Evolutionary conservation across 139 green algal genomes (phyloP).

Genomic region (Volvox africanus): DNA sequence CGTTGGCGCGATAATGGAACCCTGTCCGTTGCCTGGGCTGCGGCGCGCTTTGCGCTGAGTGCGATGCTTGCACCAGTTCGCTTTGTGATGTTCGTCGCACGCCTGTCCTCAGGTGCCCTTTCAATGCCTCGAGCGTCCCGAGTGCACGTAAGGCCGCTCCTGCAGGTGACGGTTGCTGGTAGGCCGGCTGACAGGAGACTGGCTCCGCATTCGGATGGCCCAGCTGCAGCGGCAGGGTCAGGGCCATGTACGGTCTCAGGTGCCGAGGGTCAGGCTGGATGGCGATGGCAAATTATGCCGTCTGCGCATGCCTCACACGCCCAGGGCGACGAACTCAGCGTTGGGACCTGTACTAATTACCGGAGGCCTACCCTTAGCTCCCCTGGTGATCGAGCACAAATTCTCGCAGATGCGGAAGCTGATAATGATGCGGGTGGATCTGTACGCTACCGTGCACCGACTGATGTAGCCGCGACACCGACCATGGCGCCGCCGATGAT

Average conservation of each 20-base stretch:
- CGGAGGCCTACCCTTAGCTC: no score
- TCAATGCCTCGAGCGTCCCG: background rate
- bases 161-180: background rate
- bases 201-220: background rate
- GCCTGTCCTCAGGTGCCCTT: background rate
- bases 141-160: background rate
- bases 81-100: background rate
- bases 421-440: background rate
- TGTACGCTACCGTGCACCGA: no score
- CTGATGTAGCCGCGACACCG: no score
- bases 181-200: background rate
- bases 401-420: background rate
- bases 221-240: no score
- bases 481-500: no score
- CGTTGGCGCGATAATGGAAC: background rate
- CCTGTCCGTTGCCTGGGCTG: slow-evolving; percentile 8
- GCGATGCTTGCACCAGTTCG: slow-evolving; percentile 20
- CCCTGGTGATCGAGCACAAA: no score
- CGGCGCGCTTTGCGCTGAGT: background rate
- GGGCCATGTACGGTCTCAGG: no score
- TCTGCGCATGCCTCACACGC: no score
- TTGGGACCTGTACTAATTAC: no score
- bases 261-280: no score
- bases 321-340: no score
- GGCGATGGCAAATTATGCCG: no score